Base-by-base conservation (phyloP, 2,329 filamentous ascomycete species). In the Huntiella moniliformis region DNA sequence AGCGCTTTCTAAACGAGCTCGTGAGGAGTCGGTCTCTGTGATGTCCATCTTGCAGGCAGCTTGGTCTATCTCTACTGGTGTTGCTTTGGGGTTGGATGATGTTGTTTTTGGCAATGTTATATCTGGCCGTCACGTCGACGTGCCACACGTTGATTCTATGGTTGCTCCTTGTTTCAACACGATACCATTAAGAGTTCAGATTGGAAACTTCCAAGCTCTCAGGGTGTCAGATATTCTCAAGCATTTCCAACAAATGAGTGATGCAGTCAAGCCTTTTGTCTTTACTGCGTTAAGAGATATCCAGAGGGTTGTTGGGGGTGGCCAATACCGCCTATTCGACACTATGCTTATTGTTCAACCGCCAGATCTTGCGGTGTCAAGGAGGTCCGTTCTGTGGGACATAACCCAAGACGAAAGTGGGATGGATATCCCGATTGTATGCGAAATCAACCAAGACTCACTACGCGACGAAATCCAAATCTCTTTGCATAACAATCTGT, bases 111-210 rank as follows among this genome's bases (percentile, higher is more conserved):
- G 88, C 0, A 91, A 84, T 54, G 79, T 95, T 2, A 71, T 88
- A 47, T 87, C 76, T 55, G 86, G 87, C 1, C 75, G 87, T 5
- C 79, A 77, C 1, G 57, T 83, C 7, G 62, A 73, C 0, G 58
- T 87, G 2, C 69, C 79, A 4, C 72, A 70, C 0, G 65, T 88
- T 8, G 77, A 87, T 34, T 65, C 68, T 3, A 70, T 94, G 4
- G 73, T 92, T n/a, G 85, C 83, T 0, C 87, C 87, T 0, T 93
- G 85, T 57, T 94, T 95, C 66, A 95, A 94, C 56, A 93, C 87
- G 0, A 61, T 94, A 10, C 85, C 87, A 0, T 56, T 86, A 1
- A 72, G 84, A 18, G 61, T 75, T 12, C 61, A 74, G 31, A 50
- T 82, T 7, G 60, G 66, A 1, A 56, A 56, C 2, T 57, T 57